Evolutionary conservation across 2,329 filamentous ascomycete genomes (phyloP).

Genomic region (Incumbomyces delicatus): DNA sequence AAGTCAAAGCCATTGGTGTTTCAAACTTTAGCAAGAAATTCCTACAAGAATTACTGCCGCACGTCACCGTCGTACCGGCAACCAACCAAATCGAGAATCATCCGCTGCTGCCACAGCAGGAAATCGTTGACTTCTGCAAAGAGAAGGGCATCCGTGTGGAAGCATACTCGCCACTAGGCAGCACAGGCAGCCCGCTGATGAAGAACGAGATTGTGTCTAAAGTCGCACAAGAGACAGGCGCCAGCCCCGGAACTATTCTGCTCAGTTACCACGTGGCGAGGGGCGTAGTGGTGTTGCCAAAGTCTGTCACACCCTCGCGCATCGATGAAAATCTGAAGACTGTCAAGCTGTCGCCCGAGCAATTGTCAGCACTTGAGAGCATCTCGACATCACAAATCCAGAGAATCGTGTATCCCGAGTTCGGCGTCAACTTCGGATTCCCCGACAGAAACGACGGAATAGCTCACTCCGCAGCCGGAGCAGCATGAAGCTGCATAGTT

Average conservation of each 20-base stretch:
- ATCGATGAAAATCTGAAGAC: conserved; percentile 36
- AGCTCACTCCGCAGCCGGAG: conserved; percentile 3
- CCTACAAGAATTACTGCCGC: conserved; percentile 38
- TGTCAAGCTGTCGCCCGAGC: conserved; percentile 29
- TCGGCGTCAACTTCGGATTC: conserved; percentile 15
- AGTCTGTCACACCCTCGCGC: conserved; percentile 33
- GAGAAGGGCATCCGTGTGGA: conserved; percentile 43
- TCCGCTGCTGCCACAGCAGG: conserved; percentile 43
- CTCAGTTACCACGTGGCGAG: conserved; percentile 33
- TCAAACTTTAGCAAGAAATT: conserved; percentile 43
- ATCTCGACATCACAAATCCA: conserved; percentile 16
- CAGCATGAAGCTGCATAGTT: not conserved
- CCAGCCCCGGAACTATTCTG: conserved; percentile 30
- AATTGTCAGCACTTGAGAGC: conserved; percentile 25
- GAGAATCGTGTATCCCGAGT: conserved; percentile 12
- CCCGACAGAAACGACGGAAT: conserved; percentile 11
- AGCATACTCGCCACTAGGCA: conserved; percentile 47
- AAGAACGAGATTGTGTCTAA: conserved; percentile 32
- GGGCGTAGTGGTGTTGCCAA: conserved; percentile 22
- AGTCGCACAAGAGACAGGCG: conserved; percentile 31
- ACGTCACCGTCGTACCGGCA: conserved; percentile 37
- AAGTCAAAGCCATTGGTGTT: conserved; percentile 43
- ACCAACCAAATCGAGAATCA: conserved; percentile 46
- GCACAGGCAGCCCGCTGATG: conserved; percentile 37
- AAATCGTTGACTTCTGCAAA: conserved; percentile 41